These are phyloP conservation scores for Fusarium piperis DNA, from an alignment of 2,329 filamentous ascomycete species.

Conservation along the genomic window DNA sequence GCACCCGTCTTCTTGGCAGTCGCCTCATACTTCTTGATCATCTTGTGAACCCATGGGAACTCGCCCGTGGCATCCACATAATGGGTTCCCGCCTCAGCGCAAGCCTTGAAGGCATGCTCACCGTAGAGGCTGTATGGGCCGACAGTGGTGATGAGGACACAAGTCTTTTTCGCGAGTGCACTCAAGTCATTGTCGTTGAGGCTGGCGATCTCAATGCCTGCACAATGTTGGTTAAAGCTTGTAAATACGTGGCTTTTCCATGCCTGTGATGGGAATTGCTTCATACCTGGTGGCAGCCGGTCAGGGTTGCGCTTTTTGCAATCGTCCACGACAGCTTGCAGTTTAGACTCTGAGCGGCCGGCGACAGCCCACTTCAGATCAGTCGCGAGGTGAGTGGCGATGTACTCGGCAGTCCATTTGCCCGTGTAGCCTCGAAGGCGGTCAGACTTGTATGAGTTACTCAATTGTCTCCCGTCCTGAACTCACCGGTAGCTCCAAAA, in stretches of 20 bases:
- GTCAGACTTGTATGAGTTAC: slow-evolving; percentile 10
- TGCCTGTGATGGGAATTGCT: not conserved
- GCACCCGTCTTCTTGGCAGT: slow-evolving; percentile 64
- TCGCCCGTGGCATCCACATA: slow-evolving; percentile 73
- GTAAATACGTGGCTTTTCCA: not conserved
- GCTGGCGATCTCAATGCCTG: slow-evolving; percentile 63
- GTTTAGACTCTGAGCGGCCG: slow-evolving; percentile 80
- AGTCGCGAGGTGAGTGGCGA: slow-evolving; percentile 75
- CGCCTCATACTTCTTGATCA: slow-evolving; percentile 68
- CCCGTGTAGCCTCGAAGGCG: slow-evolving; percentile 79
- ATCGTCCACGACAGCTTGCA: slow-evolving; percentile 73
- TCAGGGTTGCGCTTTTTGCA: slow-evolving; percentile 75
- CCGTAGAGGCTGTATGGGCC: slow-evolving; percentile 68
- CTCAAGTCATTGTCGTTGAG: slow-evolving; percentile 58
- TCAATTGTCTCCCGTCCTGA: not conserved
- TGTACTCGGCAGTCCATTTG: slow-evolving; percentile 77
- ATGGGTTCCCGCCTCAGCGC: slow-evolving; percentile 70
- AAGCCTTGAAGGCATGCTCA: slow-evolving; percentile 68
- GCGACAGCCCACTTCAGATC: slow-evolving; percentile 89
- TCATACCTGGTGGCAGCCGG: slow-evolving; percentile 73
- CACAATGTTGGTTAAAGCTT: not conserved
- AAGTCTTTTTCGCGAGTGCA: slow-evolving; percentile 64
- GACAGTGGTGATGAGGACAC: slow-evolving; percentile 66
- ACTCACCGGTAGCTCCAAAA: slow-evolving; percentile 66
- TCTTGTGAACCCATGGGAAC: slow-evolving; percentile 64